Evolutionary conservation across 768 basidiomycete genomes (phyloP).

Genomic region (Astraeus odoratus): DNA sequence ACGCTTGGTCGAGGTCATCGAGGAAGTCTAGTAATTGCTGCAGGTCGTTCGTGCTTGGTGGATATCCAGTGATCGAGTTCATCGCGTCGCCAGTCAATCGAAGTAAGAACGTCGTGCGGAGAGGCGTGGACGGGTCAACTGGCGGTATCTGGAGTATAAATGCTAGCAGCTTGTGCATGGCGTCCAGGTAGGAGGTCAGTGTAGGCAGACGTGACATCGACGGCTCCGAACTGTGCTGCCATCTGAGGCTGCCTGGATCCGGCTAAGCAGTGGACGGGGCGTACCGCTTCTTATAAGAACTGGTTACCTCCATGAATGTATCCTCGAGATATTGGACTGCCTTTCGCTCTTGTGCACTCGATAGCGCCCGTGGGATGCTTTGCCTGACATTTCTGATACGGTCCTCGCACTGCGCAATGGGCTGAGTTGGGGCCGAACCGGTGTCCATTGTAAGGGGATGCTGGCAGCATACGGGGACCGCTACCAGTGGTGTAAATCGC

Average conservation of each 20-base stretch:
- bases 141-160: constrained; percentile 72
- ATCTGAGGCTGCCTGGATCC: not conserved
- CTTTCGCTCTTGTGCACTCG: constrained; percentile 53
- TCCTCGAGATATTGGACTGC: constrained; percentile 61
- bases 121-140: constrained; percentile 57
- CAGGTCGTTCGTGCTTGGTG: constrained; percentile 37
- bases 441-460: too few species aligned
- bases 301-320: constrained; percentile 55
- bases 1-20: constrained; percentile 68
- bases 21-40: constrained; percentile 57
- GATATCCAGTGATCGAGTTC: constrained; percentile 55
- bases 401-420: not conserved
- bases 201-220: constrained; percentile 49
- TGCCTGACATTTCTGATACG: not conserved
- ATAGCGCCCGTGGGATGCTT: constrained; percentile 28
- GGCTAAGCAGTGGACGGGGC: constrained; percentile 15
- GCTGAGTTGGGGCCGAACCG: not conserved
- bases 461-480: too few species aligned
- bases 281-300: constrained; percentile 71
- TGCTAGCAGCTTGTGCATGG: constrained; percentile 47
- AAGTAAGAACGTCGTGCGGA: constrained; percentile 63
- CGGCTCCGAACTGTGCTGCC: constrained; percentile 17
- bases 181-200: constrained; percentile 51
- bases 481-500: too few species aligned
- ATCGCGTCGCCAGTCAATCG: constrained; percentile 66